Evolutionary conservation across 2,329 filamentous ascomycete species (phyloP), one percentile per base, ranked within the genome.

Genomic region (Bipolaris gigantea): DNA sequence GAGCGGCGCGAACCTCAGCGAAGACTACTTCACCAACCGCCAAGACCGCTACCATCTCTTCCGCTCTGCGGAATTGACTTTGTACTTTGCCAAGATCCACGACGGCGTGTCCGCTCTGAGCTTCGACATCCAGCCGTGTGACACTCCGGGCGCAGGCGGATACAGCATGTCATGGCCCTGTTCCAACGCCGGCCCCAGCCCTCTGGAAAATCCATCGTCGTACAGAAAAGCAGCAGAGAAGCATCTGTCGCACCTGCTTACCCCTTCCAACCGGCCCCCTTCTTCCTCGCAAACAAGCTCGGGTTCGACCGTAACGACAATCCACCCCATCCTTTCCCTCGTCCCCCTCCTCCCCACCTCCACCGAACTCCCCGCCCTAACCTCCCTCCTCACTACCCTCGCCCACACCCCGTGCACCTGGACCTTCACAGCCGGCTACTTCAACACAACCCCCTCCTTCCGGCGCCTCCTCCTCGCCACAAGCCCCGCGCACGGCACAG

Each of bases 391-490:
- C 3, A 82, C 83, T 35, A 82, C 95, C 23, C 81, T 97, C 3
- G 81, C 87, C 0, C 76, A 74, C 0, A 82, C 88, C 9, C 82
- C 84, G 32, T 89, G 89, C 0, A 88, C 85, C 13, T 99, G 94
- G 94, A 94, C 91, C 0, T 97, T 99, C 73, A 97, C 94, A 0
- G 94, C 94, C 0, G 94, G 94, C 48, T 99, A 99, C 77, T 99
- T 99, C 79, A 99, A 99, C 77, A 96, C 96, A 51, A 92, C 92
- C 6, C 89, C 92, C 0, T 86, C 87, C 4, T 84, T 97, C 18
- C 92, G 90, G 2, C 84, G 87, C 35, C 83, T 96, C 0, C 81
- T 99, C 0, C 85, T 99, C 30, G 80, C 82, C 6, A 92, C 90
- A 0, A 83, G 86, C 1, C 89, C 87, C 0, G 75, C 77, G 1